These are phyloP conservation scores for Trametes polyzona DNA, from an alignment of 1,284 basidiomycete genomes.

Conservation along the genomic window DNA sequence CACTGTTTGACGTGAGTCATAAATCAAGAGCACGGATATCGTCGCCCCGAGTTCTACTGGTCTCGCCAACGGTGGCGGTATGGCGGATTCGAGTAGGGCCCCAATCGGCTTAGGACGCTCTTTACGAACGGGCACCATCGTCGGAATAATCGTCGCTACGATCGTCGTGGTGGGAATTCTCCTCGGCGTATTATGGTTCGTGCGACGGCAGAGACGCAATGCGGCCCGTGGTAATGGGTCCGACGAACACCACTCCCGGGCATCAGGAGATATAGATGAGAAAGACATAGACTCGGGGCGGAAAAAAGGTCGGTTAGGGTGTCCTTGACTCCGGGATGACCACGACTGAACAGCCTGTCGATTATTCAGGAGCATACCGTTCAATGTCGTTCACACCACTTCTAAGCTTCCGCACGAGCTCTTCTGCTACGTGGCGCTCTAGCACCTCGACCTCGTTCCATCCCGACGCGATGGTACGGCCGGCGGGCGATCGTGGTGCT, in stretches of 20 bases:
- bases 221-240: too few relatives aligned
- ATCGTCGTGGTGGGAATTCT: background rate
- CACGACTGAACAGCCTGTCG: background rate
- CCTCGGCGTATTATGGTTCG: background rate
- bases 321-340: background rate
- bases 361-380: background rate
- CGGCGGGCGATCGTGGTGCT: background rate
- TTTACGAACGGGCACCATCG: background rate
- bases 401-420: background rate
- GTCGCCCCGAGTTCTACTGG: background rate
- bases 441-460: background rate
- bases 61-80: background rate
- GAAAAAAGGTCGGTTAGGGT: background rate
- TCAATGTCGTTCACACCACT: background rate
- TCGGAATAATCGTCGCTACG: background rate
- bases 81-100: background rate
- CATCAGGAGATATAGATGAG: background rate
- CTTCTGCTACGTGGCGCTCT: background rate
- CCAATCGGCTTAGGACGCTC: too few relatives aligned
- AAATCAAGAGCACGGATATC: too few relatives aligned
- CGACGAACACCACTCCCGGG: background rate
- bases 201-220: background rate
- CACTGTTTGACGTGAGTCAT: too few relatives aligned
- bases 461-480: slow-evolving; percentile 1
- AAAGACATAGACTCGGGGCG: background rate